Conservation (phyloP, 805 yeast genomes). For the Saturnispora silvae region DNA sequence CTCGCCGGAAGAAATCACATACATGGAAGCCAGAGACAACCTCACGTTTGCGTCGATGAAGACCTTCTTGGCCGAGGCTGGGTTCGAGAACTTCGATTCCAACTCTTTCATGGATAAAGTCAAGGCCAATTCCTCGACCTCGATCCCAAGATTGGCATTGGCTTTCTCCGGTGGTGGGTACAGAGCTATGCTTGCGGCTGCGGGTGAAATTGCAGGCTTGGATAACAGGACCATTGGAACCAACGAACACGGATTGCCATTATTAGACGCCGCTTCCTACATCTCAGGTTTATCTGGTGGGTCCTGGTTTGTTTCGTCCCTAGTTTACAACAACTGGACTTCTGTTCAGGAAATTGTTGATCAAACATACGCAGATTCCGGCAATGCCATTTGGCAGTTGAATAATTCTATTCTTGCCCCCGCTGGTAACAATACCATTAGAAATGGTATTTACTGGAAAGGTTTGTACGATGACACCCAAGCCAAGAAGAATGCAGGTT, state of each 20-base stretch:
- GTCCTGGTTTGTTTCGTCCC: conserved; percentile 65
- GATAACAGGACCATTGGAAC: conserved; percentile 60
- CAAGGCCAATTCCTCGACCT: conserved; percentile 27
- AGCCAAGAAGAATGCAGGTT: conserved; percentile 53
- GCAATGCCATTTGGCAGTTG: conserved; percentile 61
- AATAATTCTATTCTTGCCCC: conserved; percentile 49
- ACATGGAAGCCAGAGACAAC: conserved; percentile 41
- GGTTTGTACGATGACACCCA: conserved; percentile 43
- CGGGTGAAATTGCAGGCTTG: conserved; percentile 71
- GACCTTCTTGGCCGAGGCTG: conserved; percentile 35
- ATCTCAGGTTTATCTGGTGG: conserved; percentile 79
- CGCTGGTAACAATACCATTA: conserved; percentile 49
- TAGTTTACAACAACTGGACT: conserved; percentile 64
- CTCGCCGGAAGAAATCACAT: conserved; percentile 36
- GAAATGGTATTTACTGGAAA: conserved; percentile 42
- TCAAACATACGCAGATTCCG: conserved; percentile 25
- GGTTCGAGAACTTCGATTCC: conserved; percentile 38
- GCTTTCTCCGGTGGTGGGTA: conserved; percentile 85
- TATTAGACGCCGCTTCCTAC: conserved; percentile 63
- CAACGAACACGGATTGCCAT: conserved; percentile 51
- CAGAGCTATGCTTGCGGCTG: conserved; percentile 79
- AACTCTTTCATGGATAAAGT: conserved; percentile 30
- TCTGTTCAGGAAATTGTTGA: conserved; percentile 50
- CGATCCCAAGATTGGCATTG: conserved; percentile 36
- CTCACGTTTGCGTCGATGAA: conserved; percentile 36